Evolutionary conservation across 2,329 filamentous ascomycete species (phyloP).

Genomic region (Ophiostoma piceae): DNA sequence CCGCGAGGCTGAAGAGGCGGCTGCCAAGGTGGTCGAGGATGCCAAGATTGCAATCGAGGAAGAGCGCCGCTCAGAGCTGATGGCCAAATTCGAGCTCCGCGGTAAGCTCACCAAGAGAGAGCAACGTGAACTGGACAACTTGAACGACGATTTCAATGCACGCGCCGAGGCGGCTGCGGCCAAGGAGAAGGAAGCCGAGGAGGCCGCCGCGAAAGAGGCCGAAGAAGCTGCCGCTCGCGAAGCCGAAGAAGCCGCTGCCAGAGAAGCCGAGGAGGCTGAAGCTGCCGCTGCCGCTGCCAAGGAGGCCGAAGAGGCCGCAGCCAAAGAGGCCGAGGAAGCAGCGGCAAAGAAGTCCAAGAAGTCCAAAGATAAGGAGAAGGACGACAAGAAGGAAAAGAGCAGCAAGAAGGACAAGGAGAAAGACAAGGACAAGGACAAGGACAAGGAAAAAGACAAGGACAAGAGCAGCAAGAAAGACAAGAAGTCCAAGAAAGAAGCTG

Average conservation of each 20-base stretch:
- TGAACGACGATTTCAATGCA: slow-evolving; percentile 33
- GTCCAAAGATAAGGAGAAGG: slow-evolving; percentile 23
- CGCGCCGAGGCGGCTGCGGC: slow-evolving; percentile 30
- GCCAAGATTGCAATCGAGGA: slow-evolving; percentile 39
- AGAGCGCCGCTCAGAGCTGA: slow-evolving; percentile 34
- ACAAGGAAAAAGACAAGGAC: slow-evolving; percentile 18
- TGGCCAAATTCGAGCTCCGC: slow-evolving; percentile 31
- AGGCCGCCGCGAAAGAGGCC: slow-evolving; percentile 34
- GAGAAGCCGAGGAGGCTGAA: slow-evolving; percentile 37
- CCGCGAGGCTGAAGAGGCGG: slow-evolving; percentile 29
- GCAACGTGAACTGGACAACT: slow-evolving; percentile 35
- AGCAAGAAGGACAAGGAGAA: slow-evolving; percentile 26
- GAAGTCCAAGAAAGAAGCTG: slow-evolving; percentile 28
- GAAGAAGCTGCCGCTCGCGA: slow-evolving; percentile 37
- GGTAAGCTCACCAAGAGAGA: slow-evolving; percentile 32
- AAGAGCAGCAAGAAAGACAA: slow-evolving; percentile 22
- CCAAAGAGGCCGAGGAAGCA: slow-evolving; percentile 16
- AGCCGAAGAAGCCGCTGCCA: slow-evolving; percentile 32
- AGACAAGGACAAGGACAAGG: slow-evolving; percentile 16
- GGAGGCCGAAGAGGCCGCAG: slow-evolving; percentile 1
- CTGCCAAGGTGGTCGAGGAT: slow-evolving; percentile 34
- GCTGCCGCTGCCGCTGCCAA: not conserved
- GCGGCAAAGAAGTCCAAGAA: slow-evolving; percentile 32
- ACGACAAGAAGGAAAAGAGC: slow-evolving; percentile 21
- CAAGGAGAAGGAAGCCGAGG: slow-evolving; percentile 29